Base-by-base conservation (phyloP, 176 grass and related monocot genomes). In the Sorghum bicolor region DNA sequence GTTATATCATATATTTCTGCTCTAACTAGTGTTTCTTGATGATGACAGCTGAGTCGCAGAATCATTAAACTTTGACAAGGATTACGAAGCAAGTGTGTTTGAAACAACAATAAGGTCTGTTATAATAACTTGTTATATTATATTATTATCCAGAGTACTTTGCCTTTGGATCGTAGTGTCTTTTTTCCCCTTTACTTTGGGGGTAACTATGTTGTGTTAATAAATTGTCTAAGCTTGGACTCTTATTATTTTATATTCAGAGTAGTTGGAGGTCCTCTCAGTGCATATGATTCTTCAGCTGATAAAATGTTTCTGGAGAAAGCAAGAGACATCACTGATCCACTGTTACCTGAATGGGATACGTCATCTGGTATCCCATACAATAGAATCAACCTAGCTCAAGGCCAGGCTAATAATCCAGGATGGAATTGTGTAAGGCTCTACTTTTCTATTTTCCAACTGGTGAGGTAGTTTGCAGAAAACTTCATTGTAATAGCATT, bases 101-200 rank as follows among this genome's bases (percentile, higher is more conserved):
- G 96, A 98, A 85, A 95, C 96, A 83, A 98, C 93, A 85, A 98
- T 95, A 98, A 98, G 93, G 93, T 98, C 5, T 93, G 90, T 94
- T 95, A 88, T 83, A 95, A 98, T 91, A 95, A 70, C 63, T 83
- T 91, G 38, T 39, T 39, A 2, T 77, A 67, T 92, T 87, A 33
- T 77, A 81, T 50, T 83, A 79, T 83, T 89, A 39, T 39, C 38
- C 38, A 9, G 38, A 39, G 9, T 41, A 41, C 6, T 41, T 73
- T 26, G 34, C 38, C 38, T 39, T 39, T 39, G 38, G 38, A 39
- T 39, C 38, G 8, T 39, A 39, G 38, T 9, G 7, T 9, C 38
- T 36, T 36, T 36, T 36, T 76, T 19, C 44, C 71, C 39, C 38
- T 36, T 38, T n/a, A 32, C 55, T 68, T 69, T 31, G 8, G 38